Conservation (phyloP, 164 flowering plant species). For the Magnolia kwangsiensis region DNA sequence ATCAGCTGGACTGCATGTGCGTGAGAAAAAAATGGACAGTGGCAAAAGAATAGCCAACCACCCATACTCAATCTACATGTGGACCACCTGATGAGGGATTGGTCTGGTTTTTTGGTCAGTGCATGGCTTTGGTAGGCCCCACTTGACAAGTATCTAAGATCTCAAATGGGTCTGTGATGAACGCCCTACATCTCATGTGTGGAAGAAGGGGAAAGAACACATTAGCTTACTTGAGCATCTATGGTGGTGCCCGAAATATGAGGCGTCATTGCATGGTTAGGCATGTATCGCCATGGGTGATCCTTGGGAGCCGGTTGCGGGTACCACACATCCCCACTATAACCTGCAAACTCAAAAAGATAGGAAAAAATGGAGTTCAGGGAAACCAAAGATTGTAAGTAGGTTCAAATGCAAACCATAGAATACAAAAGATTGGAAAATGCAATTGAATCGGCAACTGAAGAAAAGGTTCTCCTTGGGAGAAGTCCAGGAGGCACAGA, state of each 20-base stretch:
- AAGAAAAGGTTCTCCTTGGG: not conserved
- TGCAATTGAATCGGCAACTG: not conserved
- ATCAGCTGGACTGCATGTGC: not conserved
- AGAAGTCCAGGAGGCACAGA: not conserved
- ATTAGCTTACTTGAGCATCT: conserved; percentile 77
- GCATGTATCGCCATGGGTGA: conserved; percentile 99
- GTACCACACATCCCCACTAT: conserved; percentile 98
- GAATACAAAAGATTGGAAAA: not conserved
- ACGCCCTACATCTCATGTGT: not conserved
- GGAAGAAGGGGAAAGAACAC: not conserved
- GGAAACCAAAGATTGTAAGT: not conserved
- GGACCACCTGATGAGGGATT: not conserved
- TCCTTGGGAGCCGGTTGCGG: conserved; percentile 99
- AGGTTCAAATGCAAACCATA: not conserved
- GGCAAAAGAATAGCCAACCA: not conserved
- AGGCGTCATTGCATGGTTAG: conserved; percentile 99
- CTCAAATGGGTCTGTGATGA: too few relatives aligned
- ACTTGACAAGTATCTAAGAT: too few relatives aligned
- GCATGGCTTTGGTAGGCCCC: too few relatives aligned
- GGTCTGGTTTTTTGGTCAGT: not conserved
- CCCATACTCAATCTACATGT: not conserved
- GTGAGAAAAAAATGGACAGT: not conserved
- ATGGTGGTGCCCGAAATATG: conserved; percentile 98
- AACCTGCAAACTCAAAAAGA: conserved; percentile 40
- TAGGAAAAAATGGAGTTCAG: not conserved